A percentile compares a stretch with the other conserved stretches of the same genome.
phyloP scores from a whole-genome alignment of 257 asterid genomes.

The Gynochthodes officinalis region DNA sequence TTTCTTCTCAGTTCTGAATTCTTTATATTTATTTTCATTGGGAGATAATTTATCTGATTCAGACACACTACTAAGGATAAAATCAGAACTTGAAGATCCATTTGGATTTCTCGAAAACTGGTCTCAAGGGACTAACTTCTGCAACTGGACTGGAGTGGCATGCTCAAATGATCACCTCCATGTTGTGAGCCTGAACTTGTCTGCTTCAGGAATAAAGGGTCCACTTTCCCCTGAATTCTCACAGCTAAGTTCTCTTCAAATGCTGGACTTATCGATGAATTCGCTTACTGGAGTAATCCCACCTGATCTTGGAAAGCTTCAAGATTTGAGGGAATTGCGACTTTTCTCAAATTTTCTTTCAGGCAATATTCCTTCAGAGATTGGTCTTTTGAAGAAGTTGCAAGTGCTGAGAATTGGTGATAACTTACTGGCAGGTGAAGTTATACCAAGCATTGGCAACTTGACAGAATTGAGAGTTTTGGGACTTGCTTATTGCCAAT shows the following conservation, averaged over 20 bases:
- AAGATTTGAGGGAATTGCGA: conserved; percentile 46
- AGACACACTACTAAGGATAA: conserved; percentile 49
- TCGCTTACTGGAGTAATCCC: conserved; percentile 62
- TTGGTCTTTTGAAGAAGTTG: conserved; percentile 51
- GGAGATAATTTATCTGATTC: conserved; percentile 46
- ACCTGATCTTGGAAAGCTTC: conserved; percentile 50
- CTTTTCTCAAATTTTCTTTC: conserved; percentile 64
- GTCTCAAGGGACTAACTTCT: conserved; percentile 48
- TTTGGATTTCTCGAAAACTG: conserved; percentile 55
- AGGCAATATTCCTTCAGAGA: conserved; percentile 59
- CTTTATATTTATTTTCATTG: conserved; percentile 24
- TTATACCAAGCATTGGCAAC: conserved; percentile 45
- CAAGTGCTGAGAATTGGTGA: conserved; percentile 77
- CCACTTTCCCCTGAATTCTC: conserved; percentile 52
- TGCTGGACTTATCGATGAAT: conserved; percentile 62
- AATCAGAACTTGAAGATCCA: conserved; percentile 60
- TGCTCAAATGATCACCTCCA: conserved; percentile 54
- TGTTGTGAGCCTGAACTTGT: conserved; percentile 51
- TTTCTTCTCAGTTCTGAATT: conserved; percentile 30
- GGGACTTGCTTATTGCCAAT: conserved; percentile 68
- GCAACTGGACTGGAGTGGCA: conserved; percentile 73
- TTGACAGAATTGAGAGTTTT: conserved; percentile 52
- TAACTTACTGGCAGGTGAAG: conserved; percentile 56
- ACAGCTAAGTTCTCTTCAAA: conserved; percentile 52
- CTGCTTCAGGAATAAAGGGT: conserved; percentile 54